These are phyloP conservation scores for Penicillium sp. DNA, from an alignment of 2,329 filamentous ascomycete genomes.

Conservation along the genomic window DNA sequence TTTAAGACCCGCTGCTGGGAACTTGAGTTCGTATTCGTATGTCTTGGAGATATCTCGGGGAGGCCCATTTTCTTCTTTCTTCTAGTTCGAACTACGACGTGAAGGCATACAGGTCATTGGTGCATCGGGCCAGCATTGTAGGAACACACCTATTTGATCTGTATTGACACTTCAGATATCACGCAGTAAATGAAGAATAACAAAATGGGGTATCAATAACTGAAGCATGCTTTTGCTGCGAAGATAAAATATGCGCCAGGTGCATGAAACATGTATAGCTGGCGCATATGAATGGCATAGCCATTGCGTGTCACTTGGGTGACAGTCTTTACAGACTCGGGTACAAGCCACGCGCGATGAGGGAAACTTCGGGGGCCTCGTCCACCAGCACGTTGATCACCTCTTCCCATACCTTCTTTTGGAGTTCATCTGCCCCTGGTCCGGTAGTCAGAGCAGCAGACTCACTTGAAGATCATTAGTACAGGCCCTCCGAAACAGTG, in stretches of 20 bases:
- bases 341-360: constrained; percentile 6
- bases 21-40: not conserved
- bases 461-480: constrained; percentile 30
- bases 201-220: constrained; percentile 4
- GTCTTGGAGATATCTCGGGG: not conserved
- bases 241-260: not conserved
- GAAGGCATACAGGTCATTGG: too few species aligned
- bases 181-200: not conserved
- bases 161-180: too few species aligned
- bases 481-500: not conserved
- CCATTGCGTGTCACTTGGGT: too few species aligned
- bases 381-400: constrained; percentile 34
- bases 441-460: constrained; percentile 33
- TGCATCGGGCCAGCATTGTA: too few species aligned
- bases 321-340: not conserved
- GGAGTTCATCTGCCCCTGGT: constrained; percentile 35
- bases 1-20: not conserved
- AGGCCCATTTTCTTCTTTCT: not conserved
- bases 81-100: too few species aligned
- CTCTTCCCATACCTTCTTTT: constrained; percentile 42
- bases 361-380: constrained; percentile 22
- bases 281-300: too few species aligned
- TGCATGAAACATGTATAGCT: not conserved
- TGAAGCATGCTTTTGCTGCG: not conserved
- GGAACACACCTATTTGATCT: too few species aligned